These are phyloP conservation scores for Filosporella fistucella DNA, from an alignment of 495 filamentous ascomycete genomes.

Conservation along the genomic window DNA sequence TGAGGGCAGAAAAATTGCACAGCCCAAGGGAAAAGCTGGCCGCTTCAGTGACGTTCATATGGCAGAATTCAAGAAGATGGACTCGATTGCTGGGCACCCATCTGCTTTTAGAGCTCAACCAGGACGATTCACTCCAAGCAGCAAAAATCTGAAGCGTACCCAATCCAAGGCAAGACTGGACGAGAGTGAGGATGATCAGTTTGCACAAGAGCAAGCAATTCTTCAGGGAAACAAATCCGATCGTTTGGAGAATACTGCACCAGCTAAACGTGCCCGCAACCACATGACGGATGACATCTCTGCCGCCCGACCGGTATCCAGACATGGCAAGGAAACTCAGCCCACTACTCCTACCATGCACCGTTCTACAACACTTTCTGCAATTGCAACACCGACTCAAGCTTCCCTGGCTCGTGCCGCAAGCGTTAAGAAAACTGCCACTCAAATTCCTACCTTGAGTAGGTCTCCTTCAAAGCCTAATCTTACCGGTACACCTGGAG, in stretches of 20 bases:
- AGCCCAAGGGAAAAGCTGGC: constrained; percentile 68
- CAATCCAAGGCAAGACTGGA: constrained; percentile 72
- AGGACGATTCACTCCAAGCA: constrained; percentile 46
- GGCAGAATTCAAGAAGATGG: constrained; percentile 92
- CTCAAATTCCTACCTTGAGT: constrained; percentile 35
- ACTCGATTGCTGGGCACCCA: constrained; percentile 82
- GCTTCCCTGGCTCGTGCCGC: constrained; percentile 64
- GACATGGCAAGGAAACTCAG: constrained; percentile 32
- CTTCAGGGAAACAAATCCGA: constrained; percentile 22
- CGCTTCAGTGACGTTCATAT: constrained; percentile 81
- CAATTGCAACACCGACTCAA: constrained; percentile 74
- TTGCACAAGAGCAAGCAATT: constrained; percentile 6
- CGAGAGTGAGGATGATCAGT: constrained; percentile 29
- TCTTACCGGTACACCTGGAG: constrained; percentile 9
- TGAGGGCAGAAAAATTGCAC: constrained; percentile 64
- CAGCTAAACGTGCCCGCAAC: constrained; percentile 23
- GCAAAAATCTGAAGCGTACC: constrained; percentile 61
- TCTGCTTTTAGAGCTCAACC: constrained; percentile 69
- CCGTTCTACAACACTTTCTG: constrained; percentile 34
- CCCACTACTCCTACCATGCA: constrained; percentile 23
- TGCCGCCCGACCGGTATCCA: constrained; percentile 36
- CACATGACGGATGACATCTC: constrained; percentile 45
- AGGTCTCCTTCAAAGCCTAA: constrained; percentile 21
- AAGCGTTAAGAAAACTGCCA: constrained; percentile 48
- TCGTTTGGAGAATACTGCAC: constrained; percentile 24